A percentile compares a stretch with the other conserved stretches of the same genome.
phyloP scores from a whole-genome alignment of 306 rosid species.

The Alnus rubra region DNA sequence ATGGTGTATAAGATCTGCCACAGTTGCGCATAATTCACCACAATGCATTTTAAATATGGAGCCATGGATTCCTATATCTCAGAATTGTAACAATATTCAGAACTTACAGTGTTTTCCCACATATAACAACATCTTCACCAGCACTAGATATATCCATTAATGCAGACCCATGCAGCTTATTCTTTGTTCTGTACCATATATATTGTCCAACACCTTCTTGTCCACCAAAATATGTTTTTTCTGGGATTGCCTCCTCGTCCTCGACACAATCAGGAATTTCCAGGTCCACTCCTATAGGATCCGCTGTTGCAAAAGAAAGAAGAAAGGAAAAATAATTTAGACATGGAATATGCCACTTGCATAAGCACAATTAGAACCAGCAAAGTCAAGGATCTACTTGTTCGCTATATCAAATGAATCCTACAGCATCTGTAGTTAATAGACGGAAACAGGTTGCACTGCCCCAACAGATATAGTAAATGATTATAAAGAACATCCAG shows the following conservation, averaged over 20 bases:
- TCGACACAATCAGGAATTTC: conserved; percentile 73
- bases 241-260: conserved; percentile 52
- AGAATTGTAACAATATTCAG: conserved; percentile 27
- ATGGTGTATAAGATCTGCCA: conserved; percentile 72
- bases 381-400: neutral
- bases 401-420: neutral
- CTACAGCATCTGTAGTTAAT: neutral
- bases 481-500: neutral
- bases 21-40: conserved; percentile 19
- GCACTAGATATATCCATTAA: conserved; percentile 55
- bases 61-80: conserved; percentile 20
- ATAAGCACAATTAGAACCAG: neutral
- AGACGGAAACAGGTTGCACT: neutral
- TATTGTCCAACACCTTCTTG: conserved; percentile 86
- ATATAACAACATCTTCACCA: conserved; percentile 51
- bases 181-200: conserved; percentile 67
- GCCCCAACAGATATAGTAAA: neutral
- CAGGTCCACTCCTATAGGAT: conserved; percentile 81
- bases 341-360: neutral
- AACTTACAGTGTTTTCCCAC: conserved; percentile 72
- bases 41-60: conserved; percentile 22
- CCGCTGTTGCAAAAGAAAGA: conserved; percentile 45
- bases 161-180: conserved; percentile 68
- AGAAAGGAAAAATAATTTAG: neutral
- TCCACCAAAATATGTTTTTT: conserved; percentile 81